Percentiles rank a stretch among this genome's conserved stretches.
These are phyloP conservation scores for Alternaria dauci DNA, from an alignment of 2,329 filamentous ascomycete species.

Conservation along the genomic window DNA sequence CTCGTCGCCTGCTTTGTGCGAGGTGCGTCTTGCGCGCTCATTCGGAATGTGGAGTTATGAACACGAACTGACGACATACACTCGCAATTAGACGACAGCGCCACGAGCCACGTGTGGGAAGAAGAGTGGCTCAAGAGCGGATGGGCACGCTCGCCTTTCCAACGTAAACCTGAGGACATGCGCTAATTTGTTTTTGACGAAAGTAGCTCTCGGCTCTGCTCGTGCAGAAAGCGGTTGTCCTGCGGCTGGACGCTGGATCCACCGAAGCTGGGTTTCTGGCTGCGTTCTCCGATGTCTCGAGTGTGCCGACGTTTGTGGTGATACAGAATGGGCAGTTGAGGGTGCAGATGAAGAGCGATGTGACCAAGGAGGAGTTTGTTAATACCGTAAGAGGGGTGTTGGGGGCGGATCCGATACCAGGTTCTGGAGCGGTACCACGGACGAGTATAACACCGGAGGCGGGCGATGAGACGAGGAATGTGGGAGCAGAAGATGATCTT, in stretches of 20 bases:
- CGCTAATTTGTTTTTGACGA: background rate
- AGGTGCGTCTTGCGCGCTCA: conserved; percentile 58
- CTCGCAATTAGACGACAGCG: conserved; percentile 67
- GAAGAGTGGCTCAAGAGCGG: conserved; percentile 65
- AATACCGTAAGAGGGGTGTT: conserved; percentile 59
- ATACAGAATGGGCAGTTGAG: conserved; percentile 82
- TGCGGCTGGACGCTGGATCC: conserved; percentile 76
- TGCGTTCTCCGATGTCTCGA: conserved; percentile 81
- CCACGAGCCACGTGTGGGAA: conserved; percentile 78
- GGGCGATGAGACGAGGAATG: background rate
- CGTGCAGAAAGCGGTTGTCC: conserved; percentile 69
- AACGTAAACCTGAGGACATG: background rate
- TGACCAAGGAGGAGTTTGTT: conserved; percentile 71
- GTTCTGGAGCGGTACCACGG: conserved; percentile 26
- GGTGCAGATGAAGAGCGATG: conserved; percentile 75
- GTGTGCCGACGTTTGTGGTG: conserved; percentile 79
- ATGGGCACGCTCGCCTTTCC: conserved; percentile 36
- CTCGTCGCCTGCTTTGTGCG: conserved; percentile 85
- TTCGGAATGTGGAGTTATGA: conserved; percentile 20
- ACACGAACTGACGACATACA: conserved; percentile 10
- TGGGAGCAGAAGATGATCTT: conserved; percentile 16
- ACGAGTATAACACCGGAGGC: conserved; percentile 15
- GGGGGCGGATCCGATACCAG: conserved; percentile 41
- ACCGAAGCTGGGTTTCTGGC: conserved; percentile 83
- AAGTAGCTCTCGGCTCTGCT: conserved; percentile 59